These are phyloP conservation scores for Ogataea thermomethanolica DNA, from an alignment of 805 yeast species.

Conservation along the genomic window DNA sequence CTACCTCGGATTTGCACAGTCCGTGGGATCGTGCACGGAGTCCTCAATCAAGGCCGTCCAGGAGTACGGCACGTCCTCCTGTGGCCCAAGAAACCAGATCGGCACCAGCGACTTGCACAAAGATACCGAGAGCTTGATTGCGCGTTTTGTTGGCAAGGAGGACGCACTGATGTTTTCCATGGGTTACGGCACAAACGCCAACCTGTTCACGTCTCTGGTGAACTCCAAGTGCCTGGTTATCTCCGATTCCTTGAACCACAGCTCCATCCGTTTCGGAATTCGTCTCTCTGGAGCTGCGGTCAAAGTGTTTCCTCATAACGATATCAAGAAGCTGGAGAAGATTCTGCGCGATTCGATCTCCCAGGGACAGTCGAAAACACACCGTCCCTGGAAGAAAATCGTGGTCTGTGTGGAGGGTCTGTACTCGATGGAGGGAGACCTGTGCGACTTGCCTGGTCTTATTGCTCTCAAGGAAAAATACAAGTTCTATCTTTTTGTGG, in stretches of 20 bases:
- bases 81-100: conserved; percentile 69
- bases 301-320: conserved; percentile 88
- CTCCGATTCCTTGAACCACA: conserved; percentile 92
- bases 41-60: conserved; percentile 59
- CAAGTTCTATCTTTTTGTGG: conserved; percentile 86
- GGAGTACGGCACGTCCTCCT: conserved; percentile 72
- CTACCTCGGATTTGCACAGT: conserved; percentile 95
- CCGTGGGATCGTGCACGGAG: conserved; percentile 87
- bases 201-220: conserved; percentile 75
- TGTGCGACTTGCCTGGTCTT: conserved; percentile 74
- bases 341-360: conserved; percentile 79
- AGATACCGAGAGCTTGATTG: conserved; percentile 71
- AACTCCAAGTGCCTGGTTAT: conserved; percentile 88
- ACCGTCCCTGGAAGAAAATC: conserved; percentile 93
- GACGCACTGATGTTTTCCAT: conserved; percentile 82
- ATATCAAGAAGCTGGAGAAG: conserved; percentile 75
- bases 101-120: conserved; percentile 77
- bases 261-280: conserved; percentile 93
- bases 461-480: conserved; percentile 76
- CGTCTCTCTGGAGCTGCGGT: conserved; percentile 91
- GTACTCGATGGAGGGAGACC: conserved; percentile 89
- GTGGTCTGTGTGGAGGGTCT: conserved; percentile 87
- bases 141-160: conserved; percentile 87
- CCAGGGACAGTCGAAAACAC: conserved; percentile 92
- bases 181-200: conserved; percentile 96